Evolutionary conservation across 768 basidiomycete species (phyloP).

Genomic region (Crepidotus variabilis): DNA sequence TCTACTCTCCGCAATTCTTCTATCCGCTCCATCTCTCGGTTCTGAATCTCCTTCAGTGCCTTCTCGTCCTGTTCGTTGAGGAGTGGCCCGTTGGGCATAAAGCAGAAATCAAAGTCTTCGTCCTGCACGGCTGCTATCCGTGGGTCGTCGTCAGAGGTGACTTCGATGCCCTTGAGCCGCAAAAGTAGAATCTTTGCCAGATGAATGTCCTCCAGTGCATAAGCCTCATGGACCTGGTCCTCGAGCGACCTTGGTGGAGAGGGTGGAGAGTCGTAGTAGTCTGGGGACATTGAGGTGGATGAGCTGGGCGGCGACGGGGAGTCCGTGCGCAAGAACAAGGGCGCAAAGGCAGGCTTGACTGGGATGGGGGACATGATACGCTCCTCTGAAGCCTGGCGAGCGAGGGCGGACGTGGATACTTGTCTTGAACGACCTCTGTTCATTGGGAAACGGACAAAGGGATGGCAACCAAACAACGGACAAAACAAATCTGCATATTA

Average conservation of each 20-base stretch:
- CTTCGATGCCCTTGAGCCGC: slow-evolving; percentile 58
- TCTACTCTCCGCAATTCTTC: slow-evolving; percentile 34
- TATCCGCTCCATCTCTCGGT: slow-evolving; percentile 32
- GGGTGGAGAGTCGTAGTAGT: slow-evolving; percentile 46
- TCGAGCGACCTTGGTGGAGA: slow-evolving; percentile 45
- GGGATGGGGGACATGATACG: slow-evolving; percentile 21
- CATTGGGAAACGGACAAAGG: slow-evolving; percentile 3
- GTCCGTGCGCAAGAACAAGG: slow-evolving; percentile 20
- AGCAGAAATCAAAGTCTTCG: slow-evolving; percentile 47
- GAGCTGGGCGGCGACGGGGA: slow-evolving; percentile 25
- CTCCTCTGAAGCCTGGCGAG: slow-evolving; percentile 18
- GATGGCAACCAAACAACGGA: slow-evolving; percentile 9
- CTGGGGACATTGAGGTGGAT: slow-evolving; percentile 26
- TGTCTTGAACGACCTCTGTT: slow-evolving; percentile 17
- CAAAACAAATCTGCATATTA: slow-evolving; percentile 6
- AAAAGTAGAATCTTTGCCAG: slow-evolving; percentile 64
- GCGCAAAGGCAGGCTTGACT: slow-evolving; percentile 14
- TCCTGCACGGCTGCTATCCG: slow-evolving; percentile 58
- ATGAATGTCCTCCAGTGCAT: slow-evolving; percentile 64
- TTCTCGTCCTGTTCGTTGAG: slow-evolving; percentile 40
- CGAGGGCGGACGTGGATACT: slow-evolving; percentile 15
- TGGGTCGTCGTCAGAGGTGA: slow-evolving; percentile 56
- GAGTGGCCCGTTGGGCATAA: slow-evolving; percentile 38
- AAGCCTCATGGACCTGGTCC: slow-evolving; percentile 66
- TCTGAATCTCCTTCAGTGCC: slow-evolving; percentile 30